Percentiles rank a stretch among this genome's conserved stretches.
These are phyloP conservation scores for Prunus davidiana DNA, from an alignment of 306 rosid genomes.

Conservation along the genomic window DNA sequence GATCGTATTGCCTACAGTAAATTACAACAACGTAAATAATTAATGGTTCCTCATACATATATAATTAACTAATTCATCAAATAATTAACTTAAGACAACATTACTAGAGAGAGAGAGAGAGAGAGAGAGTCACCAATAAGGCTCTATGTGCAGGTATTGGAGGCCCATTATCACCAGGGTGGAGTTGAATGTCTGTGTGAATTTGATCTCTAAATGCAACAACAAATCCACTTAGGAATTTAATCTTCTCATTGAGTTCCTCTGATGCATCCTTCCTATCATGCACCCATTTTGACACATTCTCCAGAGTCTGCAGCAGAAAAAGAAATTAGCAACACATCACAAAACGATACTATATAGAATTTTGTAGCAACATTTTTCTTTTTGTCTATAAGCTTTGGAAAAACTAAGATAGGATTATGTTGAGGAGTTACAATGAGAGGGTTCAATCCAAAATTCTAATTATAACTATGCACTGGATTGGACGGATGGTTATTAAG, in stretches of 20 bases:
- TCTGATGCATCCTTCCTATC: constrained; percentile 29
- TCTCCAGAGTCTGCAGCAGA: constrained; percentile 40
- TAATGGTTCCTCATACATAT: background rate
- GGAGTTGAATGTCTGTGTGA: constrained; percentile 63
- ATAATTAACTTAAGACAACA: background rate
- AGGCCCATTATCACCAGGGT: constrained; percentile 44
- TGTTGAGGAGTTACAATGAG: too few species aligned
- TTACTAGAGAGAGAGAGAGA: too few species aligned
- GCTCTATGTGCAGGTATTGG: constrained; percentile 71
- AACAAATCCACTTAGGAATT: constrained; percentile 43
- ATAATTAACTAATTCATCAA: background rate
- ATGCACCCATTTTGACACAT: constrained; percentile 42
- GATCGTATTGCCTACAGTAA: constrained; percentile 62
- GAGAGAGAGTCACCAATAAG: constrained; percentile 31
- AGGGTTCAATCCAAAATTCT: too few species aligned
- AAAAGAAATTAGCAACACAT: background rate
- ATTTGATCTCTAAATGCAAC: constrained; percentile 52
- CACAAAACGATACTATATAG: background rate
- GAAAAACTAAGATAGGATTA: too few species aligned
- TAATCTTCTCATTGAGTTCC: constrained; percentile 43
- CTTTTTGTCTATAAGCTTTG: too few species aligned
- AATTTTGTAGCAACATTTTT: background rate
- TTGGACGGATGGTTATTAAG: too few species aligned
- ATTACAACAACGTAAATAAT: background rate
- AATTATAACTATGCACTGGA: too few species aligned